Percentiles rank a stretch among this genome's conserved stretches.
Conservation (phyloP, 805 yeast species). For the Saccharomycopsis guyanensis region DNA sequence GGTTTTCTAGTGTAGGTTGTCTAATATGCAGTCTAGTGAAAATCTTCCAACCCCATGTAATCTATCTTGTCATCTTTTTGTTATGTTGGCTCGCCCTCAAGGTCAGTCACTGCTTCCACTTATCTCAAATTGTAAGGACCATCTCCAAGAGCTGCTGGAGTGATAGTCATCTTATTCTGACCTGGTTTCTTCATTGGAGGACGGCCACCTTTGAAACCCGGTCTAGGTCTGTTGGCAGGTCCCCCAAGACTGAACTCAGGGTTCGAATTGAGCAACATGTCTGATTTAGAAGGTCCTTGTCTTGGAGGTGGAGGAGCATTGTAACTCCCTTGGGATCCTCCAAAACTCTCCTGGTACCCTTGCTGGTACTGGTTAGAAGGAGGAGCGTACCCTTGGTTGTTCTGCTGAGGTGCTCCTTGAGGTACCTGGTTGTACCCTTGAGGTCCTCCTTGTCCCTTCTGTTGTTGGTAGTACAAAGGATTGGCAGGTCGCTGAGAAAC, state of each 20-base stretch:
- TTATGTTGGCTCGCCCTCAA: no score
- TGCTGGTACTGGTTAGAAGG: constrained; percentile 5
- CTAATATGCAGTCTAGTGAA: no score
- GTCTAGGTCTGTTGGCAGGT: constrained; percentile 15
- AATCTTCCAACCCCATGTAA: no score
- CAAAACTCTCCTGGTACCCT: constrained; percentile 3
- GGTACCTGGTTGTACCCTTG: constrained; percentile 10
- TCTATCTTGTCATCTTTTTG: no score
- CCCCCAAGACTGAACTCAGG: constrained; percentile 37
- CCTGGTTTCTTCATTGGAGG: constrained; percentile 25
- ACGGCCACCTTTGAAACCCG: constrained; percentile 20
- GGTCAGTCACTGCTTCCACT: no score
- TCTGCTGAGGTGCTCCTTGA: constrained; percentile 24
- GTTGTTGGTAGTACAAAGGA: constrained; percentile 38
- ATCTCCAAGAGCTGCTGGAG: constrained; percentile 36
- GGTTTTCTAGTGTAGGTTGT: no score
- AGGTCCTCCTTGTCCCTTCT: constrained; percentile 15
- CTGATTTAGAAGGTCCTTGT: constrained; percentile 32
- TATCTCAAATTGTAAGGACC: constrained; percentile 38
- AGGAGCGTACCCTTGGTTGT: constrained; percentile 6
- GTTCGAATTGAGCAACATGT: constrained; percentile 37
- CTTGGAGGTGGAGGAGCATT: constrained; percentile 21
- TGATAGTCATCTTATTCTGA: constrained; percentile 28
- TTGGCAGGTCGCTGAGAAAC: constrained; percentile 72
- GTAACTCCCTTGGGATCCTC: neutral